These are phyloP conservation scores for Parascedosporium putredinis DNA, from an alignment of 2,329 filamentous ascomycete genomes.

Conservation along the genomic window DNA sequence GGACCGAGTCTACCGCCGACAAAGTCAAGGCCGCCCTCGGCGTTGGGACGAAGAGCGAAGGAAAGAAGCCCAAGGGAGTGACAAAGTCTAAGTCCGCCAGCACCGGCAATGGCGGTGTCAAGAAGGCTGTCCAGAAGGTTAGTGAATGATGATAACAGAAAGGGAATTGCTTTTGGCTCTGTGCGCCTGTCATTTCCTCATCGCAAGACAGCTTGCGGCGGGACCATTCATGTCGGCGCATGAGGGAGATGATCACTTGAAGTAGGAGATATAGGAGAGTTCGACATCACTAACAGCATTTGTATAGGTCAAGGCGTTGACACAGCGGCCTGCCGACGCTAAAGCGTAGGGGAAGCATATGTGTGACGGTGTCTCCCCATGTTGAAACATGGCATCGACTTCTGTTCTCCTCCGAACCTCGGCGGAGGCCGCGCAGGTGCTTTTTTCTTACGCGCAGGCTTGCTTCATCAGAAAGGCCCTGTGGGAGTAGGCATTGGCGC, in stretches of 20 bases:
- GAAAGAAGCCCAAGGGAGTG: background rate
- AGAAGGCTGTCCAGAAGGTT: conserved; percentile 7
- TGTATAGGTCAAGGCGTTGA: background rate
- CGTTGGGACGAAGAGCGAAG: background rate
- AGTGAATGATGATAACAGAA: background rate
- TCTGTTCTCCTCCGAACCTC: too few relatives aligned
- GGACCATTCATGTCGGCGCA: background rate
- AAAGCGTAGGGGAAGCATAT: background rate
- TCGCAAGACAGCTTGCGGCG: too few relatives aligned
- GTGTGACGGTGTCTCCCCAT: background rate
- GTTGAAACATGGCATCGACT: background rate
- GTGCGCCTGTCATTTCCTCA: background rate
- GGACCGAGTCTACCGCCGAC: background rate
- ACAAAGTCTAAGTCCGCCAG: background rate
- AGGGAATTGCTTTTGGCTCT: background rate
- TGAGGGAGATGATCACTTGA: background rate
- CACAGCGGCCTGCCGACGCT: background rate
- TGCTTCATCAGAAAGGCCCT: too few relatives aligned
- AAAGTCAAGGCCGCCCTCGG: background rate
- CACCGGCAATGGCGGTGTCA: background rate
- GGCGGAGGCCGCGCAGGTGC: background rate
- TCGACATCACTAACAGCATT: background rate
- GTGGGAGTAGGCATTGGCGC: too few relatives aligned
- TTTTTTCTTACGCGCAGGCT: too few relatives aligned
- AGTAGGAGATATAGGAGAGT: background rate